Base-by-base conservation (phyloP, 495 filamentous ascomycete species). In the Usnea hakonensis region DNA sequence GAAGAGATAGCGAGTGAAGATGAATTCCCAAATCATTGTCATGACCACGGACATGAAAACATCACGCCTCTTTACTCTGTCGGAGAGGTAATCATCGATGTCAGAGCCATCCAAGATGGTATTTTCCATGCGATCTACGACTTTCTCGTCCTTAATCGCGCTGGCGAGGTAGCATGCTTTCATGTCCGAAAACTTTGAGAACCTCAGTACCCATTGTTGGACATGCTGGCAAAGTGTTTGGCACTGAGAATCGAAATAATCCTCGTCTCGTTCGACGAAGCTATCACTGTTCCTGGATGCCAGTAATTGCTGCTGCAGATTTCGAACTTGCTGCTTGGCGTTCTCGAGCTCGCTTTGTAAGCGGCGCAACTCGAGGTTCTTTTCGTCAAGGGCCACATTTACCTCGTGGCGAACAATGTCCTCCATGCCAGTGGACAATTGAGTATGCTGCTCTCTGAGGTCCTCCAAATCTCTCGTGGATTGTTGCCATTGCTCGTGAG, bases 21-120 rank as follows among this genome's bases (percentile, higher is more conserved):
- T 86, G 69, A 89, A 96, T 71, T 97, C 93, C 90, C 91, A 97
- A 40, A 97, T 84, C 90, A 98, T 95, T 50, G 86, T 91, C 91
- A 97, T 97, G 65, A 91, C 87, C 66, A 97, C 89, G 30, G 90
- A 91, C 89, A 96, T 96, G 77, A 97, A 95, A 38, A 97, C 87
- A 75, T 96, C 90, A 40, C 91, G 85, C 56, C 94, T 85, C 62
- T 83, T 83, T 57, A 94, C 87, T 48, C 95, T 87, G 70, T 97
- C 95, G 64, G 80, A 80, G 16, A 98, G 84, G 71, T 92, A 91
- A 56, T 76, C 76, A 68, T 97, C 90, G 28, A 93, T 89, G 69
- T 96, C 91, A 38, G 90, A 88, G 60, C 92, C 94, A 72, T 98
- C 94, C 43, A 98, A 81, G 60, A 97, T 86, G 55, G 90, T 85